Evolutionary conservation across 2,329 filamentous ascomycete genomes (phyloP), one percentile per base, ranked within the genome.

Genomic region (Arthrinium puccinioides): DNA sequence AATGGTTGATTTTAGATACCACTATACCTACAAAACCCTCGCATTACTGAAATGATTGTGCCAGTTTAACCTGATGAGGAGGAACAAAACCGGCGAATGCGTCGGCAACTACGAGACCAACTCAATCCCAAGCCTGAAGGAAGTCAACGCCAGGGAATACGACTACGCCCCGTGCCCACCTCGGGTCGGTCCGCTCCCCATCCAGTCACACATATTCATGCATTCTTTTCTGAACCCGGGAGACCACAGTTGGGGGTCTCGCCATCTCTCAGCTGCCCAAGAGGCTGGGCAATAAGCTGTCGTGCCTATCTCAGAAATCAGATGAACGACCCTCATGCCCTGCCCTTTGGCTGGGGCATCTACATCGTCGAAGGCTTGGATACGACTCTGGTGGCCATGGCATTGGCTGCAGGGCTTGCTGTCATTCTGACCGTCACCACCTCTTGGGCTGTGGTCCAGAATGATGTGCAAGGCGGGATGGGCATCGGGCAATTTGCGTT

Each of bases 121-220:
- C 28, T 47, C 44, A 1, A 48, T 48, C 4, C 46, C 46, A 2
- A 30, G 40, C 3, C 10, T 19, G 4, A 33, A 38, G 3, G 43
- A 50, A 27, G 37, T 50, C 2, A n/a, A 26, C 9, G 37, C 20
- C 8, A 32, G 23, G 13, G 40, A 46, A 31, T 50, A 48, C 29
- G 28, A 37, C 6, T 45, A 44, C 23, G 30, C 20, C 2, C 47
- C 47, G 5, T 50, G 42, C 20, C 46, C 46, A 1, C 44, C 47
- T 11, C 29, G n/a, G 5, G 37, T 46, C 10, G 43, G 44, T 3
- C 6, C 21, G 3, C 6, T 48, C 7, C 47, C 47, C 1, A 39
- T 50, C 2, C 43, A 41, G 3, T 39, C 43, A 10, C 43, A 50
- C 23, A 27, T 50, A 8, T 50, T 48, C 20, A 50, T 50, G 46